These are phyloP conservation scores for Dothideomycetes sp. DNA, from an alignment of 2,329 filamentous ascomycete genomes.

Conservation along the genomic window DNA sequence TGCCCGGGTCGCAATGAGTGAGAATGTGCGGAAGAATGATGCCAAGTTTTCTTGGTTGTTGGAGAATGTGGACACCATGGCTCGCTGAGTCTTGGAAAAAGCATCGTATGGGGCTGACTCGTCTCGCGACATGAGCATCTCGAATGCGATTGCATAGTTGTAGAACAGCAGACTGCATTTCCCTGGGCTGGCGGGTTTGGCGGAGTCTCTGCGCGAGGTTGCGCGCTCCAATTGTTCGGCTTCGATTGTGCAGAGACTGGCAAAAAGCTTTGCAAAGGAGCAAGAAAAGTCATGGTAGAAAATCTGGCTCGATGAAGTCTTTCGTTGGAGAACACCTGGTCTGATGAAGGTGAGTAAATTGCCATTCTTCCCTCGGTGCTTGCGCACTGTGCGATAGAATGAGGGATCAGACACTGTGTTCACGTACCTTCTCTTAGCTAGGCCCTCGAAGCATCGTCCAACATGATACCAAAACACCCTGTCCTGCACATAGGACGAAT, in stretches of 20 bases:
- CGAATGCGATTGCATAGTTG: neutral
- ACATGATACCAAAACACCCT: constrained; percentile 13
- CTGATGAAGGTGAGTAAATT: neutral
- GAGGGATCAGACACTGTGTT: constrained; percentile 19
- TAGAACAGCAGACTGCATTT: neutral
- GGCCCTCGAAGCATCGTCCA: constrained; percentile 4
- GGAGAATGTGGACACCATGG: neutral
- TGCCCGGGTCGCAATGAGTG: neutral
- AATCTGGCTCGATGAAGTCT: neutral
- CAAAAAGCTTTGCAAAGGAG: neutral
- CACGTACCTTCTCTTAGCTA: constrained; percentile 6
- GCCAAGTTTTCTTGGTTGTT: neutral
- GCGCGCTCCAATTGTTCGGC: neutral
- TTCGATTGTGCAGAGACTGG: constrained; percentile 1
- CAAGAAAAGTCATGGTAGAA: neutral
- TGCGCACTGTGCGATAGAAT: too few relatives aligned
- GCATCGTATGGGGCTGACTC: neutral
- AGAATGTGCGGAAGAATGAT: neutral
- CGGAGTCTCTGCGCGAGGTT: constrained; percentile 5
- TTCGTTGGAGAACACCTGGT: neutral
- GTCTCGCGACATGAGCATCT: neutral
- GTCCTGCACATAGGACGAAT: constrained; percentile 3
- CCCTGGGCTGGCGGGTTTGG: neutral
- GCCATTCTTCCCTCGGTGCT: too few relatives aligned
- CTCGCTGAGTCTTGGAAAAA: neutral